Evolutionary conservation across 768 basidiomycete genomes (phyloP), one percentile per base, ranked within the genome.

Genomic region (Lactarius quietus): DNA sequence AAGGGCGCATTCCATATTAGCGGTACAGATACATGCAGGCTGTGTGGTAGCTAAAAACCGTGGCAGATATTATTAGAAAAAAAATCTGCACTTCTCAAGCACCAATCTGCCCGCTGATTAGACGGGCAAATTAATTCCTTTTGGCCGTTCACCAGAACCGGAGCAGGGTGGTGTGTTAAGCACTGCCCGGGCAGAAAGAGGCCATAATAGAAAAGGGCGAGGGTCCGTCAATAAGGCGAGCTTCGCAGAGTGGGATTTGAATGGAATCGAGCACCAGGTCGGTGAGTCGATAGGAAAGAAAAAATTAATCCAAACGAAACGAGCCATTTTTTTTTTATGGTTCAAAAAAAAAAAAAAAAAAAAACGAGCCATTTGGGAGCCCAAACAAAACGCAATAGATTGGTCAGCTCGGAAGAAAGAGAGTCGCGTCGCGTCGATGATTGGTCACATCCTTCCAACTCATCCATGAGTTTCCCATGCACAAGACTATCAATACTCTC

Each of bases 401-500:
- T 57, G 58, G 61, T 60, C 56, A 69, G 36, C 66, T 9, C 28
- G 8, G 20, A n/a, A 17, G 48, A 12, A 48, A 29, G 33, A 6
- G n/a, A n/a, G n/a, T n/a, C n/a, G n/a, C 23, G 62, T 39, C 20
- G 23, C 29, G 6, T 5, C 15, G 20, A 33, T 29, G 53, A 18
- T 33, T 28, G 20, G 38, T 39, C 41, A 18, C 35, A 23, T 51
- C 15, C 38, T 35, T 57, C 57, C 8, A 51, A 53, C 64, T 61
- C 35, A 15, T 57, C 45, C 33, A 51, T 68, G 60, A 54, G 20
- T 62, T 57, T 54, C 48, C 33, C 60, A 81, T 79, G 76, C 56
- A 62, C 65, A 72, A 71, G 60, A 83, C 79, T 66, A 70, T 88
- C 58, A 79, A 79, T 62, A 74, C 76, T 62, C 78, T 85, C 10